These are phyloP conservation scores for Dipodascus albidus DNA, from an alignment of 805 yeast species.

Conservation along the genomic window DNA sequence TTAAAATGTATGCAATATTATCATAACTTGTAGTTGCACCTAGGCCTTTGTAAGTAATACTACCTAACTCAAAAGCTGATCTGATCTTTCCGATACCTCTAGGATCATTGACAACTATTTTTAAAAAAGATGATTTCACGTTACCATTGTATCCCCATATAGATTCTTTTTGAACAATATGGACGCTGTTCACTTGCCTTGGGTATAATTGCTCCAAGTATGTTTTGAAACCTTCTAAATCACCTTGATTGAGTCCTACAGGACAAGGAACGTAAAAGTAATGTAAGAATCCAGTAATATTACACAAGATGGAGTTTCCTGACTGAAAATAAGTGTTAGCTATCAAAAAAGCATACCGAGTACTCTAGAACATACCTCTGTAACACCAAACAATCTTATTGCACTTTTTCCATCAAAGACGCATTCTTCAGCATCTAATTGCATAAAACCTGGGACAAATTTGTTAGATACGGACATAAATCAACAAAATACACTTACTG, in stretches of 20 bases:
- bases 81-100: conserved; percentile 58
- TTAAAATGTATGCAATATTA: conserved; percentile 72
- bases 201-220: conserved; percentile 31
- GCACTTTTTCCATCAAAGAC: conserved; percentile 35
- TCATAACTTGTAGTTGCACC: conserved; percentile 72
- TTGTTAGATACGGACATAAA: conserved; percentile 1
- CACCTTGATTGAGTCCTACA: conserved; percentile 49
- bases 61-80: conserved; percentile 75
- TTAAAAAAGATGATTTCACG: conserved; percentile 65
- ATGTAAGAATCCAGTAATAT: conserved; percentile 79
- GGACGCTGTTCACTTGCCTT: conserved; percentile 52
- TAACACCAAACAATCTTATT: conserved; percentile 87
- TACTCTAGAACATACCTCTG: conserved; percentile 31
- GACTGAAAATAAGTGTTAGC: conserved; percentile 23
- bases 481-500: conserved; percentile 2
- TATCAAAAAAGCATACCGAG: not conserved
- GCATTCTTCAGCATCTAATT: conserved; percentile 88
- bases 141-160: conserved; percentile 91
- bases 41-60: conserved; percentile 48
- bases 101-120: conserved; percentile 56
- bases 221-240: conserved; percentile 38
- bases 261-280: conserved; percentile 92
- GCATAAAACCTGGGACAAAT: conserved; percentile 50
- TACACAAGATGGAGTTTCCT: conserved; percentile 85
- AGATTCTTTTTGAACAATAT: conserved; percentile 62